Percentiles rank a stretch among this genome's conserved stretches.
Evolutionary conservation across 345 rosid species (phyloP).

Genomic region (Eutrema japonicum): DNA sequence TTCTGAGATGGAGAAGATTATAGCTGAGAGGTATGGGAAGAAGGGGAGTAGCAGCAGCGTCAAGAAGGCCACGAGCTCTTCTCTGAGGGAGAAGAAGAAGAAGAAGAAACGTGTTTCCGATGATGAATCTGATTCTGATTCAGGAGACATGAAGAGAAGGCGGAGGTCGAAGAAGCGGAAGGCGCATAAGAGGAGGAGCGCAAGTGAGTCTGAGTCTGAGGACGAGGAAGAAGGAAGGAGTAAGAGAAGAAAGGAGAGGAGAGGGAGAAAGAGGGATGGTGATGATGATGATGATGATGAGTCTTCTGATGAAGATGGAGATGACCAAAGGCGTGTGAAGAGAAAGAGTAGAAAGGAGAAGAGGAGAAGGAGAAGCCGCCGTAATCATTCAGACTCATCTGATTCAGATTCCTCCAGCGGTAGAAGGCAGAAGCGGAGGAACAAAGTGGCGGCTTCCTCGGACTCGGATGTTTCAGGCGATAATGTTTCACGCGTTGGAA

Average conservation of each 20-base stretch:
- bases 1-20: conserved; percentile 87
- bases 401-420: conserved; percentile 32
- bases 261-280: conserved; percentile 54
- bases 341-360: conserved; percentile 66
- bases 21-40: conserved; percentile 78
- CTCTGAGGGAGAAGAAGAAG: conserved; percentile 46
- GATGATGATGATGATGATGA: conserved; percentile 47
- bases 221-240: conserved; percentile 57
- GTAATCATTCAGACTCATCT: conserved; percentile 42
- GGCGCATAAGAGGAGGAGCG: conserved; percentile 53
- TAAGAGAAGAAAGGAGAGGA: conserved; percentile 57
- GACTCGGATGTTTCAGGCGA: conserved; percentile 47
- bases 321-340: conserved; percentile 36
- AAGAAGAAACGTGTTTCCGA: conserved; percentile 54
- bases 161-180: conserved; percentile 78
- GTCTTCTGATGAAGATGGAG: conserved; percentile 36
- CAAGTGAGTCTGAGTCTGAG: conserved; percentile 67
- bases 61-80: conserved; percentile 48
- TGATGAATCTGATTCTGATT: conserved; percentile 55
- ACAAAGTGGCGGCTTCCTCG: conserved; percentile 60
- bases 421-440: conserved; percentile 52
- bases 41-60: conserved; percentile 45
- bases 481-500: conserved; percentile 65
- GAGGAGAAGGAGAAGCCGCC: conserved; percentile 62
- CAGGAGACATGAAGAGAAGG: conserved; percentile 65